Evolutionary conservation across 441 rosid genomes (phyloP).

Genomic region (Biscutella auriculata): DNA sequence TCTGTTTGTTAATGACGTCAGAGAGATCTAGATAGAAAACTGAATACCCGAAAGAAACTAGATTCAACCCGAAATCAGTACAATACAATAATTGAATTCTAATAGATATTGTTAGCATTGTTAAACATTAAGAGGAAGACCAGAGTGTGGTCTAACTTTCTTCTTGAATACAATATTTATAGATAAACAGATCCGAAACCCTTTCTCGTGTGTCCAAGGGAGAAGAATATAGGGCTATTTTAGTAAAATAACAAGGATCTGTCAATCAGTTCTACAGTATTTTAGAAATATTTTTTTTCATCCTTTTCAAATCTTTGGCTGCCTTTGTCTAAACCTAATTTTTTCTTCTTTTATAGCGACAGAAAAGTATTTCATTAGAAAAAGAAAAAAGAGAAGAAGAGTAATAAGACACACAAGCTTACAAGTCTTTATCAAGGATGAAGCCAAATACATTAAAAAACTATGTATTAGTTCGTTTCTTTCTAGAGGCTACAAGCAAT

Average conservation of each 20-base stretch:
- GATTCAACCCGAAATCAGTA: no score
- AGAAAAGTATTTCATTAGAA: conserved; percentile 4
- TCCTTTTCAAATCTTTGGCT: conserved; percentile 18
- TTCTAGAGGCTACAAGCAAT: not conserved
- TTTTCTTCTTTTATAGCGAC: conserved; percentile 13
- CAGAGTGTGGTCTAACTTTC: no score
- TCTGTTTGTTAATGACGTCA: no score
- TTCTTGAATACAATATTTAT: no score
- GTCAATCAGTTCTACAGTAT: conserved; percentile 21
- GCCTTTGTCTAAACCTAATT: conserved; percentile 17
- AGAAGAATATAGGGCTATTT: conserved; percentile 19
- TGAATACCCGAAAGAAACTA: no score
- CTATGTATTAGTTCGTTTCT: not conserved
- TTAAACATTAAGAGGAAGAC: no score
- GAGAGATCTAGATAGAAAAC: no score
- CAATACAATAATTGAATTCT: no score
- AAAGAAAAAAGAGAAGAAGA: not conserved
- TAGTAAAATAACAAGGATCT: conserved; percentile 16
- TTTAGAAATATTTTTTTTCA: not conserved
- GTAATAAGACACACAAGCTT: conserved; percentile 4
- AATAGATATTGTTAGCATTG: no score
- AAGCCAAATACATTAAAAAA: not conserved
- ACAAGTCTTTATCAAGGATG: conserved; percentile 15
- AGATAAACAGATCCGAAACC: no score
- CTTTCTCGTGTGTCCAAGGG: conserved; percentile 11